Conservation (phyloP, 805 yeast genomes). For the Ogataea haglerorum region DNA sequence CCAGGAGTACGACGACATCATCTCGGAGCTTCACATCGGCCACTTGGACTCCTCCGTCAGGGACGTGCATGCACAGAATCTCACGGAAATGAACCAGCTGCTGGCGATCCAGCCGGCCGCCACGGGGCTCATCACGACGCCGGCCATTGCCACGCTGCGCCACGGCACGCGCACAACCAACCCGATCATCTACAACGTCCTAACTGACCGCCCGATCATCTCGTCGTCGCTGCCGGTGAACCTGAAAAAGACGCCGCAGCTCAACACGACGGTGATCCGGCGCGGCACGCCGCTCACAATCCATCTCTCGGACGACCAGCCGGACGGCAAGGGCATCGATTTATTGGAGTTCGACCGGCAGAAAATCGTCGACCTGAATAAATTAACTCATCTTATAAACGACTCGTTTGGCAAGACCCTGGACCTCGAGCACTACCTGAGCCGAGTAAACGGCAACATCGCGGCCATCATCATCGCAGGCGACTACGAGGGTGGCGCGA, state of each 20-base stretch:
- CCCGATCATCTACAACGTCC: constrained; percentile 83
- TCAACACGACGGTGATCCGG: constrained; percentile 76
- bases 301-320: constrained; percentile 28
- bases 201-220: constrained; percentile 87
- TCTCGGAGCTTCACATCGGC: constrained; percentile 61
- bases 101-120: constrained; percentile 48
- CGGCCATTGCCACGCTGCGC: constrained; percentile 58
- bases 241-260: constrained; percentile 51
- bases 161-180: constrained; percentile 44
- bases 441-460: constrained; percentile 59
- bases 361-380: constrained; percentile 48
- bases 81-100: constrained; percentile 60
- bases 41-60: constrained; percentile 42
- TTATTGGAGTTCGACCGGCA: constrained; percentile 36
- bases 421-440: constrained; percentile 63
- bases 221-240: constrained; percentile 86
- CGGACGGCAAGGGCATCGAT: constrained; percentile 37
- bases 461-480: constrained; percentile 86
- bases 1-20: constrained; percentile 72
- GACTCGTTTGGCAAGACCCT: constrained; percentile 73
- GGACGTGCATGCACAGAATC: constrained; percentile 60
- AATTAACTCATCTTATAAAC: constrained; percentile 61
- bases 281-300: constrained; percentile 64
- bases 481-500: constrained; percentile 93
- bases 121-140: constrained; percentile 85